Conservation (phyloP, 164 flowering plant species). For the Cinnamomum micranthum region DNA sequence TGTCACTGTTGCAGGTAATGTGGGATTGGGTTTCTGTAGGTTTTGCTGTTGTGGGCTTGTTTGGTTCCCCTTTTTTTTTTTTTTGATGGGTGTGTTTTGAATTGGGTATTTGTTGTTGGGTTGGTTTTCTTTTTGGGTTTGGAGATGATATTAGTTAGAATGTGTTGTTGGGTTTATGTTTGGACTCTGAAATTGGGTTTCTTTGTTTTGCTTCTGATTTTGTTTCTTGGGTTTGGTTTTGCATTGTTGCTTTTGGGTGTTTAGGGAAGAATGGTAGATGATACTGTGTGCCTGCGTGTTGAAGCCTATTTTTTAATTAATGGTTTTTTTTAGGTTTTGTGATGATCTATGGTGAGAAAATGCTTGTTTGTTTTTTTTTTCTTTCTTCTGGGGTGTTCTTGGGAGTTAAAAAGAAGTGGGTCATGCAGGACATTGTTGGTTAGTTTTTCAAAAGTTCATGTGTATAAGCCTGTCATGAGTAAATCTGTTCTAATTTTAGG, state of each 20-base stretch:
- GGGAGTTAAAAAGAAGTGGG: neutral
- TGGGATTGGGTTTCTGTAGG: neutral
- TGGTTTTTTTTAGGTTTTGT: too few species aligned
- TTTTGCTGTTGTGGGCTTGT: neutral
- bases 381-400: neutral
- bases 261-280: too few species aligned
- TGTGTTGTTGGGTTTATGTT: neutral
- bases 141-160: neutral
- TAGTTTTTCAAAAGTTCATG: neutral
- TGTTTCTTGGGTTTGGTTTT: neutral
- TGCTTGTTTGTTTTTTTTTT: too few species aligned
- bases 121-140: neutral
- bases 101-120: neutral
- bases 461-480: neutral
- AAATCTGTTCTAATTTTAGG: neutral
- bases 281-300: too few species aligned
- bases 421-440: neutral
- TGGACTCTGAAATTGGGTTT: too few species aligned
- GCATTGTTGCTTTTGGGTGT: too few species aligned
- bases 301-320: too few species aligned
- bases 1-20: constrained; percentile 68
- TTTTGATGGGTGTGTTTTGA: constrained; percentile 3
- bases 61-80: neutral
- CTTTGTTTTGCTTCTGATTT: neutral
- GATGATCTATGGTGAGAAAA: too few species aligned